Evolutionary conservation across 768 basidiomycete genomes (phyloP).

Genomic region (Heimioporus sp.): DNA sequence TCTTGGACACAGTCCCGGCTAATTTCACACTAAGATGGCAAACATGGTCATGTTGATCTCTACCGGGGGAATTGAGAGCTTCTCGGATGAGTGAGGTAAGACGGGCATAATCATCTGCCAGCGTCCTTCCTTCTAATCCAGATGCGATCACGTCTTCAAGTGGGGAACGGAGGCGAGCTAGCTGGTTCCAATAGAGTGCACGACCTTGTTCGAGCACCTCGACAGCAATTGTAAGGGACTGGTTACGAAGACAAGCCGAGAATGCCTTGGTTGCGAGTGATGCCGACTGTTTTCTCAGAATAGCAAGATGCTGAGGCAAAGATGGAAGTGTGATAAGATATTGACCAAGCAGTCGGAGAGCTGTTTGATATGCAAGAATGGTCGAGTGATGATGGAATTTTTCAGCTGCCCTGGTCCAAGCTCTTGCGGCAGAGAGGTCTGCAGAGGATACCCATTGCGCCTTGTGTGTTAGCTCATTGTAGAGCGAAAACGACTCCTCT

Average conservation of each 20-base stretch:
- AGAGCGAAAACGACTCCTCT: neutral
- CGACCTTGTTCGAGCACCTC: no score
- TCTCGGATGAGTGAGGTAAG: neutral
- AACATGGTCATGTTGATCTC: neutral
- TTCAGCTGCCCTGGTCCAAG: neutral
- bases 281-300: neutral
- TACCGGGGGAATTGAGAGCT: neutral
- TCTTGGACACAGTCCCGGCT: neutral
- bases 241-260: conserved; percentile 8
- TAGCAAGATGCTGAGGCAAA: neutral
- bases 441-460: neutral
- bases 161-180: conserved; percentile 8
- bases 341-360: neutral
- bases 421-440: neutral
- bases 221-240: conserved; percentile 8
- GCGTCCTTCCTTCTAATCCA: neutral
- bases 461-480: neutral
- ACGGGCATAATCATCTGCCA: neutral
- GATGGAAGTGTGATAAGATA: neutral
- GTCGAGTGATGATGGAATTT: neutral
- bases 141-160: neutral
- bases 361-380: neutral
- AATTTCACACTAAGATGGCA: neutral
- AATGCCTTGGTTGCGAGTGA: conserved; percentile 7
- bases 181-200: no score